These are phyloP conservation scores for Trichoderma orchidacearum DNA, from an alignment of 495 filamentous ascomycete species.

Conservation along the genomic window DNA sequence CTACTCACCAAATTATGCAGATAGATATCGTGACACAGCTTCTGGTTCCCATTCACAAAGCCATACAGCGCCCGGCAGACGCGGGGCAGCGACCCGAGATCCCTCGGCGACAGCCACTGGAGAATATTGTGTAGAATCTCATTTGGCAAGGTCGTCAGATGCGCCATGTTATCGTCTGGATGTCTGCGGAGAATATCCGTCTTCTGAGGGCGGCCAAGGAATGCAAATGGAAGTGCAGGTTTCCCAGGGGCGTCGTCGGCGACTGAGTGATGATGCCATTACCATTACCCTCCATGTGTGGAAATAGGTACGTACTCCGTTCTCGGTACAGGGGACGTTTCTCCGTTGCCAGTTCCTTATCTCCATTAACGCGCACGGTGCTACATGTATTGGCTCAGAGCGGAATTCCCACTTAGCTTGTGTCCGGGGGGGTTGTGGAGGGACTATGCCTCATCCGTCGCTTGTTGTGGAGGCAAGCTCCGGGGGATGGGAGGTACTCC, in stretches of 20 bases:
- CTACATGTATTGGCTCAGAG: background rate
- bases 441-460: no score
- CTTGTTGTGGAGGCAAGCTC: no score
- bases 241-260: background rate
- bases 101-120: constrained; percentile 33
- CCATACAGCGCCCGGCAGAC: constrained; percentile 33
- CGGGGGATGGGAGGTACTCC: no score
- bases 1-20: constrained; percentile 23
- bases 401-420: no score
- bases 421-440: no score
- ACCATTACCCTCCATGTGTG: background rate
- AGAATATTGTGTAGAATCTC: constrained; percentile 47
- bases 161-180: constrained; percentile 9
- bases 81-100: constrained; percentile 29
- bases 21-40: constrained; percentile 41
- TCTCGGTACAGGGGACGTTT: no score
- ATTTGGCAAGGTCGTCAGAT: constrained; percentile 31
- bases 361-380: background rate
- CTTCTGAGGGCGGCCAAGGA: background rate
- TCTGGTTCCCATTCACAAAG: constrained; percentile 33
- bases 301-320: no score
- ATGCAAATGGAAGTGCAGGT: background rate
- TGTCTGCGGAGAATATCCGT: background rate
- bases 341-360: background rate
- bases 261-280: background rate